Evolutionary conservation across 257 asterid species (phyloP).

Genomic region (Rhazya stricta): DNA sequence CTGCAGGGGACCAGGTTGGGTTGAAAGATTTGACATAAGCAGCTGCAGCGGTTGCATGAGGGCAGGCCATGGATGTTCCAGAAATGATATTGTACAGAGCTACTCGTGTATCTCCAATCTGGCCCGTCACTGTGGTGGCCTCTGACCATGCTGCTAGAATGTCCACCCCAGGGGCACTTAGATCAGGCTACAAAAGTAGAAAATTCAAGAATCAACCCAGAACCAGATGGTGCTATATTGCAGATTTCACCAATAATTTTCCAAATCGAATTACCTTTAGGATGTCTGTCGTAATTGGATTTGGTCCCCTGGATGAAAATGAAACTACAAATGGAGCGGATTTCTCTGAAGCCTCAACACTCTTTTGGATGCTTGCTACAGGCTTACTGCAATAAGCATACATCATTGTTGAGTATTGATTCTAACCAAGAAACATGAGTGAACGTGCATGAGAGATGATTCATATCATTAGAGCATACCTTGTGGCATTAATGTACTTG

Average conservation of each 20-base stretch:
- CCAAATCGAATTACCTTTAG: neutral
- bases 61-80: conserved; percentile 74
- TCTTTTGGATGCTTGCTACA: neutral
- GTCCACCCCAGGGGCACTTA: conserved; percentile 66
- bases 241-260: neutral
- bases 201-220: neutral
- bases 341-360: neutral
- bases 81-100: conserved; percentile 53
- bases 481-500: conserved; percentile 37
- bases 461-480: conserved; percentile 16
- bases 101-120: conserved; percentile 30
- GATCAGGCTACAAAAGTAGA: conserved; percentile 44
- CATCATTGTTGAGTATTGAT: neutral
- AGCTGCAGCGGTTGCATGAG: conserved; percentile 67
- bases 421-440: too few relatives aligned
- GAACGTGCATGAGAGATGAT: neutral
- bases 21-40: conserved; percentile 58
- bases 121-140: conserved; percentile 37
- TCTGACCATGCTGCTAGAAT: conserved; percentile 74
- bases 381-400: neutral
- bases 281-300: conserved; percentile 8
- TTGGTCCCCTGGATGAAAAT: conserved; percentile 12
- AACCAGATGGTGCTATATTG: neutral
- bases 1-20: conserved; percentile 69
- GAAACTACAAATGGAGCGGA: conserved; percentile 11